phyloP scores from a whole-genome alignment of 169 alveolate species.

The Plasmodium blacklocki region DNA sequence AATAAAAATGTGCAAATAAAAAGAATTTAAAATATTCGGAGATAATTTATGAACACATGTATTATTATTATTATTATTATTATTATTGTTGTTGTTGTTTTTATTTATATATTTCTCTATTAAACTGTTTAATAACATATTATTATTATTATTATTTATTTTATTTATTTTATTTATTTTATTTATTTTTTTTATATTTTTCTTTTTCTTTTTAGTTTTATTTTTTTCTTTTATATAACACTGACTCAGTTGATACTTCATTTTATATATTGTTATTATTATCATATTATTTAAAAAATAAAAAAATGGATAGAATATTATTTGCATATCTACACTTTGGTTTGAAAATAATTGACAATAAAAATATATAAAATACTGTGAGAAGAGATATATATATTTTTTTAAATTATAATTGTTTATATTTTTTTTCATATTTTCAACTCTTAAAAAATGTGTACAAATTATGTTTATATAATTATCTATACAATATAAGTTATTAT shows the following conservation, averaged over 20 bases:
- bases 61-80: neutral
- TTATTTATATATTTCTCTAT: neutral
- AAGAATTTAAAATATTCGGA: conserved; percentile 1
- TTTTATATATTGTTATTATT: conserved; percentile 14
- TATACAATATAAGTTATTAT: conserved; percentile 43
- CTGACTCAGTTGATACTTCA: neutral
- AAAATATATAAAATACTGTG: conserved; percentile 39
- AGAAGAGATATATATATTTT: conserved; percentile 22
- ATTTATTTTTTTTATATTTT: neutral
- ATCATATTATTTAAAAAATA: conserved; percentile 22
- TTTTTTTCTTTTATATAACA: neutral
- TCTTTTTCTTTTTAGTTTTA: neutral
- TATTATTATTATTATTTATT: neutral
- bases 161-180: neutral
- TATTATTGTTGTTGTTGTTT: neutral
- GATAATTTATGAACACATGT: conserved; percentile 11
- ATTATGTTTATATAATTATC: conserved; percentile 41
- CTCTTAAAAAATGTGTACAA: conserved; percentile 44
- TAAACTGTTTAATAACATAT: neutral
- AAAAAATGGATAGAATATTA: conserved; percentile 58
- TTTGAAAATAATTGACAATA: conserved; percentile 55
- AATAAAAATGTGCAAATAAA: conserved; percentile 31
- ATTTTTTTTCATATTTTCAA: neutral
- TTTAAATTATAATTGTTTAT: neutral
- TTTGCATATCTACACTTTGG: conserved; percentile 22